A percentile compares a stretch with the other conserved stretches of the same genome.
These are phyloP conservation scores for Hypholoma fasciculare DNA, from an alignment of 768 basidiomycete species.

Conservation along the genomic window DNA sequence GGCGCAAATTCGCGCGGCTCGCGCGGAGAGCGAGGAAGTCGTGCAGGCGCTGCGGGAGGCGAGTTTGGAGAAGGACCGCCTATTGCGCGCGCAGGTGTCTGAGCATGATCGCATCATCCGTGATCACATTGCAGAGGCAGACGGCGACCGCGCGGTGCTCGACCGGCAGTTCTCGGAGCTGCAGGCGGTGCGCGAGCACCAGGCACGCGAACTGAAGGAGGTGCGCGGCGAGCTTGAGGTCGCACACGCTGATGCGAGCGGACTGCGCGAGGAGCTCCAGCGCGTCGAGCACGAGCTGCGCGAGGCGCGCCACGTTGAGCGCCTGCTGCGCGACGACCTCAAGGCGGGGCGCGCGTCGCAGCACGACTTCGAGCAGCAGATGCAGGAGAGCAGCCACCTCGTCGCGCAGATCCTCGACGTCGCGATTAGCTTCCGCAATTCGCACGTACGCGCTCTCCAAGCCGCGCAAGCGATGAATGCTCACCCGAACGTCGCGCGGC, in stretches of 20 bases:
- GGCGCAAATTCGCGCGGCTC: slow-evolving; percentile 67
- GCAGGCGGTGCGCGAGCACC: slow-evolving; percentile 58
- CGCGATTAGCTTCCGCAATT: slow-evolving; percentile 73
- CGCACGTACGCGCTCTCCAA: slow-evolving; percentile 72
- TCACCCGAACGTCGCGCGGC: slow-evolving; percentile 52
- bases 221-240: slow-evolving; percentile 61
- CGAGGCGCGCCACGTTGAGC: slow-evolving; percentile 66
- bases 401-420: slow-evolving; percentile 83
- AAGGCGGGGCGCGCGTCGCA: slow-evolving; percentile 68
- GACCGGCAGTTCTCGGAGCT: slow-evolving; percentile 85
- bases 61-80: slow-evolving; percentile 74
- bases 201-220: slow-evolving; percentile 64
- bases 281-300: slow-evolving; percentile 69
- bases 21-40: slow-evolving; percentile 72
- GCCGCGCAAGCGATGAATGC: slow-evolving; percentile 58
- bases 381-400: slow-evolving; percentile 67
- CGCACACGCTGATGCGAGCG: slow-evolving; percentile 63
- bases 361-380: slow-evolving; percentile 62
- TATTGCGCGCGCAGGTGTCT: slow-evolving; percentile 70
- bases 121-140: slow-evolving; percentile 90
- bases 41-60: slow-evolving; percentile 68
- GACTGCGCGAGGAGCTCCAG: slow-evolving; percentile 73
- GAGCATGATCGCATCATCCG: slow-evolving; percentile 68
- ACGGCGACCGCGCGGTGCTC: slow-evolving; percentile 90
- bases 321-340: slow-evolving; percentile 72